These are phyloP conservation scores for Peniophora sp. DNA, from an alignment of 1,284 basidiomycete genomes.

Conservation along the genomic window DNA sequence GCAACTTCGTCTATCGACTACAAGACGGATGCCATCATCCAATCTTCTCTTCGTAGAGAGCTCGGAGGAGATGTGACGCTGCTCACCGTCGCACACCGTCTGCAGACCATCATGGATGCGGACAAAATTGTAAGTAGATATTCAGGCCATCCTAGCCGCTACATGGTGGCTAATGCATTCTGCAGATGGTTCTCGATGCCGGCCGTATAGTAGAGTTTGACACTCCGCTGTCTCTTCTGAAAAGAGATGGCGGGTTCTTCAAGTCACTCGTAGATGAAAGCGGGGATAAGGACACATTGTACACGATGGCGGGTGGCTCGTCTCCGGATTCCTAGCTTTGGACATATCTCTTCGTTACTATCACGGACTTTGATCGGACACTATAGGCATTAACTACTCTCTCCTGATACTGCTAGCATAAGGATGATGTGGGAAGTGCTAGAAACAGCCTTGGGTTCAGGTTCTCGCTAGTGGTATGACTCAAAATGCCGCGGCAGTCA, in stretches of 20 bases:
- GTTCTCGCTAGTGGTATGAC: too few relatives aligned
- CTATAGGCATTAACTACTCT: too few relatives aligned
- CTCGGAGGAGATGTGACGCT: constrained; percentile 48
- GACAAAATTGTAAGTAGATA: constrained; percentile 26
- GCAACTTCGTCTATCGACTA: constrained; percentile 34
- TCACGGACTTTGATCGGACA: too few relatives aligned
- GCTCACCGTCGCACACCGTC: constrained; percentile 60
- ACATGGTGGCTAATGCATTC: background rate
- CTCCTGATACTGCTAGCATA: too few relatives aligned
- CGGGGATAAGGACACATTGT: constrained; percentile 39
- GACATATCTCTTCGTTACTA: too few relatives aligned
- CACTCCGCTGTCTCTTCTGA: constrained; percentile 52
- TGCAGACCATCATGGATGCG: constrained; percentile 66
- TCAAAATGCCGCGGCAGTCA: too few relatives aligned
- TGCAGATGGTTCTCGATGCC: constrained; percentile 33
- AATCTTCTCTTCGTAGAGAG: constrained; percentile 45
- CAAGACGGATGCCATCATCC: constrained; percentile 51
- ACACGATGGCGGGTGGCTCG: too few relatives aligned
- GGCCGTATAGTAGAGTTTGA: constrained; percentile 46
- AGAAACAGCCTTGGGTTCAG: too few relatives aligned
- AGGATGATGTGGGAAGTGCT: too few relatives aligned
- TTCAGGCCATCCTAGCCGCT: background rate
- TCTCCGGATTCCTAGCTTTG: too few relatives aligned
- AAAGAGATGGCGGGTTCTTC: constrained; percentile 41
- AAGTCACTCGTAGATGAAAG: constrained; percentile 54